phyloP scores from a whole-genome alignment of 768 basidiomycete genomes.

The Suillus discolor region DNA sequence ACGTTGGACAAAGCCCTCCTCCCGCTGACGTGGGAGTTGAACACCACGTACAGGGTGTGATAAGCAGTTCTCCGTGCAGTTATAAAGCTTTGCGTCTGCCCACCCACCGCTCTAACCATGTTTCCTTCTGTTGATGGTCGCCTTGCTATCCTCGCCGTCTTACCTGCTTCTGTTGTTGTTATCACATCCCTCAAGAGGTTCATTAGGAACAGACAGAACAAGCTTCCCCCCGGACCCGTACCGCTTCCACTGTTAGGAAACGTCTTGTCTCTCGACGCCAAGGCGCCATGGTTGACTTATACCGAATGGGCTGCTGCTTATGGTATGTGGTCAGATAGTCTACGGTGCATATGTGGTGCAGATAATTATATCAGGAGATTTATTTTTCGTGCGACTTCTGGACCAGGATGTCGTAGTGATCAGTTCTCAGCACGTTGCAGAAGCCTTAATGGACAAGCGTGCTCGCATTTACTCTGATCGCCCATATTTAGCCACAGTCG shows the following conservation, averaged over 20 bases:
- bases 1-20: too few relatives aligned
- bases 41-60: too few relatives aligned
- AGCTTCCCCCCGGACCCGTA: conserved; percentile 49
- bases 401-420: conserved; percentile 4
- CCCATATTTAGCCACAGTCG: conserved; percentile 5
- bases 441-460: conserved; percentile 11
- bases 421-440: not conserved
- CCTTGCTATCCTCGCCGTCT: not conserved
- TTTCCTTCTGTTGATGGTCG: not conserved
- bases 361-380: not conserved
- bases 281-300: conserved; percentile 38
- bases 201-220: not conserved
- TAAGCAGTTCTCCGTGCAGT: too few relatives aligned
- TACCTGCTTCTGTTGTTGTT: not conserved
- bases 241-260: conserved; percentile 40
- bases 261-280: conserved; percentile 36
- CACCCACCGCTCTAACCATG: not conserved
- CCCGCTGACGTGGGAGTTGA: too few relatives aligned
- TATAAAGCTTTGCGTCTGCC: not conserved
- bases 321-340: conserved; percentile 14
- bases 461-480: conserved; percentile 11
- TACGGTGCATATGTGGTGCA: not conserved
- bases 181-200: not conserved
- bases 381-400: conserved; percentile 1
- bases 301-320: conserved; percentile 32